Conservation (phyloP, 495 filamentous ascomycete species). For the Penicillium egyptiacum region DNA sequence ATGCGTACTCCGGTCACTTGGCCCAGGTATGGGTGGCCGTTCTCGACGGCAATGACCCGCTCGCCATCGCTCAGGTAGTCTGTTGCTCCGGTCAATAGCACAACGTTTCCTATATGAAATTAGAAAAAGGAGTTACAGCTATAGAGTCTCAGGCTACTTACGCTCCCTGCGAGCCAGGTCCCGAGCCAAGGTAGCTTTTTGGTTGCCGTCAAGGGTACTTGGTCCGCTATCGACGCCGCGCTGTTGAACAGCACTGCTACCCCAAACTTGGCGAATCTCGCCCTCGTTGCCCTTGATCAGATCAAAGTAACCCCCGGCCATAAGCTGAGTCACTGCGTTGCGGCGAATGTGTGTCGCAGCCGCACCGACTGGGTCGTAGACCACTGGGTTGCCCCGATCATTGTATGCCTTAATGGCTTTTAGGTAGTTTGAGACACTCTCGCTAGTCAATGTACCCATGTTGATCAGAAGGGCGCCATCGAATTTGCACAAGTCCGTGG, state of each 20-base stretch:
- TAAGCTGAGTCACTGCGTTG: conserved; percentile 66
- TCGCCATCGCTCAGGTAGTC: conserved; percentile 80
- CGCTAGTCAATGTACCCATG: conserved; percentile 85
- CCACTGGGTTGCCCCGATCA: conserved; percentile 63
- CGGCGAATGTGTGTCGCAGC: conserved; percentile 78
- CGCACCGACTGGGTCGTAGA: conserved; percentile 90
- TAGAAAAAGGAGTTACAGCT: background rate
- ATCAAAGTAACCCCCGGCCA: conserved; percentile 73
- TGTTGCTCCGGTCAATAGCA: conserved; percentile 80
- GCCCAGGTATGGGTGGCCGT: conserved; percentile 78
- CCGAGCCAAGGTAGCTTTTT: conserved; percentile 61
- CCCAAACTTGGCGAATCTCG: conserved; percentile 75
- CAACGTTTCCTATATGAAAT: conserved; percentile 52
- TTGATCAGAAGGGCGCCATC: conserved; percentile 79
- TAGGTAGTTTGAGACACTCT: conserved; percentile 65
- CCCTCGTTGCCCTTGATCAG: conserved; percentile 95
- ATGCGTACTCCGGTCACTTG: conserved; percentile 68
- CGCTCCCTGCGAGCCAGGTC: conserved; percentile 65
- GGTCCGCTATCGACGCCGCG: conserved; percentile 83
- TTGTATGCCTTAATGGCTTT: conserved; percentile 78
- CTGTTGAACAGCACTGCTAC: conserved; percentile 58
- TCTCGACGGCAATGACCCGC: conserved; percentile 63
- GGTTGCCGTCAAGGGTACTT: conserved; percentile 51
- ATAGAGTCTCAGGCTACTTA: conserved; percentile 16
- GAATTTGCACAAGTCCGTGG: conserved; percentile 68